Conservation (phyloP, 1,284 basidiomycete genomes). For the Vanrija sp. region DNA sequence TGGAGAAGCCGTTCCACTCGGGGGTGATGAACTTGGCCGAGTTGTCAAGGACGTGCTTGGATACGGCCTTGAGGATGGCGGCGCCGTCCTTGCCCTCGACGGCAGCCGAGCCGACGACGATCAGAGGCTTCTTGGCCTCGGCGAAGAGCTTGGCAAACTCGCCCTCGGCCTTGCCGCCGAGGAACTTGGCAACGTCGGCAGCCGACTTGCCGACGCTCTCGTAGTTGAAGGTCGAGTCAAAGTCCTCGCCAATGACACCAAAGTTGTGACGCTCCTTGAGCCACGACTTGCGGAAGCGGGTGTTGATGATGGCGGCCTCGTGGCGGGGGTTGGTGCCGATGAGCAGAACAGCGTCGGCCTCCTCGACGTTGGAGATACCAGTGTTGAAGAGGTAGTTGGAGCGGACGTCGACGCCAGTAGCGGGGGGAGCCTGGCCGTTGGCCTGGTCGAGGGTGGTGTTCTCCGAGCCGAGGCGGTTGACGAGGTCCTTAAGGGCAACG, state of each 20-base stretch:
- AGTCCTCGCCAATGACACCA: slow-evolving; percentile 85
- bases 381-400: slow-evolving; percentile 97
- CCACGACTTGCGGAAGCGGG: slow-evolving; percentile 93
- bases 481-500: slow-evolving; percentile 87
- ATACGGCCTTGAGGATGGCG: slow-evolving; percentile 71
- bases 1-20: slow-evolving; percentile 94
- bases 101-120: slow-evolving; percentile 86
- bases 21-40: slow-evolving; percentile 71
- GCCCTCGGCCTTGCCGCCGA: slow-evolving; percentile 61
- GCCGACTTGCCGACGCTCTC: slow-evolving; percentile 80
- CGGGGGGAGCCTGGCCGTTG: slow-evolving; percentile 63
- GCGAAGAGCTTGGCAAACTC: slow-evolving; percentile 84
- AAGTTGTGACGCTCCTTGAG: slow-evolving; percentile 79
- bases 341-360: slow-evolving; percentile 88
- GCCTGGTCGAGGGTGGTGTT: slow-evolving; percentile 80
- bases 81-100: slow-evolving; percentile 82
- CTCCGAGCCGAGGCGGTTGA: slow-evolving; percentile 93
- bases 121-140: slow-evolving; percentile 85
- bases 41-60: slow-evolving; percentile 77
- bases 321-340: slow-evolving; percentile 97
- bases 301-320: slow-evolving; percentile 96
- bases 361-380: slow-evolving; percentile 86
- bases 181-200: slow-evolving; percentile 73
- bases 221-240: slow-evolving; percentile 89
- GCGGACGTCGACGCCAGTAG: slow-evolving; percentile 83